Conservation (phyloP, 1,284 basidiomycete genomes). For the Irpex sp. region DNA sequence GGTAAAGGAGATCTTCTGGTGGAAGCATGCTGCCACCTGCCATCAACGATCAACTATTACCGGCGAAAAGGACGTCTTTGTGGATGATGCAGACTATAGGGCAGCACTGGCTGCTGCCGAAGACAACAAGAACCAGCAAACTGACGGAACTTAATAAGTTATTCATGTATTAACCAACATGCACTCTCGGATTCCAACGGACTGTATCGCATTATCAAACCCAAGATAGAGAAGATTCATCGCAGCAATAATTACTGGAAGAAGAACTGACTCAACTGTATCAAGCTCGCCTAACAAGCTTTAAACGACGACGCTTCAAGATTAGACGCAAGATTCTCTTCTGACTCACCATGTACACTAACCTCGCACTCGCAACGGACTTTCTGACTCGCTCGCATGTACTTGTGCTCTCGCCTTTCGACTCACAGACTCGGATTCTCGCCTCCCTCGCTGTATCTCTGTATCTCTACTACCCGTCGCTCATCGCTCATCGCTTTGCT, state of each 20-base stretch:
- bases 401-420: background rate
- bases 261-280: background rate
- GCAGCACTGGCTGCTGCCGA: background rate
- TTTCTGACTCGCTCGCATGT: background rate
- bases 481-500: background rate
- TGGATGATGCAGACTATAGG: slow-evolving; percentile 35
- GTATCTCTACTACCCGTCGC: background rate
- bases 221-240: background rate
- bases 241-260: background rate
- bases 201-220: too few relatives aligned
- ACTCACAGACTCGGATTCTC: background rate
- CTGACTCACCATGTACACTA: background rate
- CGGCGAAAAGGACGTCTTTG: slow-evolving; percentile 52
- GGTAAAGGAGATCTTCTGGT: slow-evolving; percentile 78
- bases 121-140: background rate
- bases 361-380: background rate
- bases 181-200: too few relatives aligned
- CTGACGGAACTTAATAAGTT: background rate
- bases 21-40: slow-evolving; percentile 76
- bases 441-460: background rate
- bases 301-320: background rate
- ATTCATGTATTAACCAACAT: too few relatives aligned
- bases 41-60: slow-evolving; percentile 54
- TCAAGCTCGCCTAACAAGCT: background rate
- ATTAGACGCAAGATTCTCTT: background rate